A percentile compares a stretch with the other conserved stretches of the same genome.
Evolutionary conservation across 495 filamentous ascomycete genomes (phyloP).

Genomic region (Penicillium crystallinum): DNA sequence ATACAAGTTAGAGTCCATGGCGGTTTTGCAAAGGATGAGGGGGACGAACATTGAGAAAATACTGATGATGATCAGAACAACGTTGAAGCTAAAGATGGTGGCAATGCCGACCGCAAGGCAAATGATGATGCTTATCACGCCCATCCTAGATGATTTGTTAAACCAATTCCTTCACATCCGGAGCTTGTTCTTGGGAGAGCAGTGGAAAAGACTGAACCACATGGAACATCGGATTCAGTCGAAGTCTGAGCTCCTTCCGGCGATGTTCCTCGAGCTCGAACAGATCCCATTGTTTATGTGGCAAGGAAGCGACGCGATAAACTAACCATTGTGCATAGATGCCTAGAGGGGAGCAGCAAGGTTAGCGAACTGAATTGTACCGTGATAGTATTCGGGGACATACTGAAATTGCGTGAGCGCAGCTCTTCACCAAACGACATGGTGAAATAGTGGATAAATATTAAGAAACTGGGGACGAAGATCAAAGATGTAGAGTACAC

Average conservation of each 20-base stretch:
- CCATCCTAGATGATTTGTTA: constrained; percentile 60
- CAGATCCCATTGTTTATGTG: not conserved
- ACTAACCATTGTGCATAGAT: constrained; percentile 99
- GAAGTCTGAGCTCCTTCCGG: not conserved
- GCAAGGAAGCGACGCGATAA: not conserved
- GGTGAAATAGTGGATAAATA: constrained; percentile 16
- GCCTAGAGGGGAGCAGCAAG: constrained; percentile 51
- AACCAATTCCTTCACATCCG: not conserved
- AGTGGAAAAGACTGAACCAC: not conserved
- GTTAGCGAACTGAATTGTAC: constrained; percentile 30
- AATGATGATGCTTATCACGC: constrained; percentile 87
- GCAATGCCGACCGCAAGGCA: constrained; percentile 94
- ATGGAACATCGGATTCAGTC: not conserved
- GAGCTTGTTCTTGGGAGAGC: not conserved
- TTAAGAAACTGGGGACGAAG: constrained; percentile 1
- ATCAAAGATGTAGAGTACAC: constrained; percentile 1
- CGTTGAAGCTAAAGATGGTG: constrained; percentile 68
- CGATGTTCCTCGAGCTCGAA: not conserved
- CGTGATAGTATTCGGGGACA: constrained; percentile 30
- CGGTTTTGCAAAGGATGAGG: not conserved
- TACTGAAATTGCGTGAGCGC: constrained; percentile 96
- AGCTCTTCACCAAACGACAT: constrained; percentile 68
- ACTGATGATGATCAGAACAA: constrained; percentile 72
- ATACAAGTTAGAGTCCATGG: constrained; percentile 8
- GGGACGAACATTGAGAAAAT: constrained; percentile 70